A percentile compares a stretch with the other conserved stretches of the same genome.
phyloP scores from a whole-genome alignment of 179 eudicot species.

The Silene vulgaris region DNA sequence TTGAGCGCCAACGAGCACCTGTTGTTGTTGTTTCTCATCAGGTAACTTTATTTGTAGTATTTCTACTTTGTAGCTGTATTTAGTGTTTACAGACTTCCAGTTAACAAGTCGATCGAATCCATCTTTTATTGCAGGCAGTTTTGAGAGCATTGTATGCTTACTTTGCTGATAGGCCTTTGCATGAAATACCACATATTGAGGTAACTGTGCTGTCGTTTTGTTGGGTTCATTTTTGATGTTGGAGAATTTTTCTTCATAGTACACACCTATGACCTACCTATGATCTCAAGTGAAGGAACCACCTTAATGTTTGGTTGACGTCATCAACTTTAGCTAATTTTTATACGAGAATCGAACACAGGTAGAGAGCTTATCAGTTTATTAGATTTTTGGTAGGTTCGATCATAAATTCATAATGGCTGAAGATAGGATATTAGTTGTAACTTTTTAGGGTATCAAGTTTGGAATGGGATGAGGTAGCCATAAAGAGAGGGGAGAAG shows the following conservation, averaged over 20 bases:
- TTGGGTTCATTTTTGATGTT: background rate
- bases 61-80: background rate
- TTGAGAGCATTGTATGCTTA: constrained; percentile 95
- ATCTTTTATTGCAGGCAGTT: constrained; percentile 56
- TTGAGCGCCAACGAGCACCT: constrained; percentile 98
- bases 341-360: too few relatives aligned
- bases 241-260: background rate
- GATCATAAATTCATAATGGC: too few relatives aligned
- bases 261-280: background rate
- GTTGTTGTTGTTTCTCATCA: constrained; percentile 95
- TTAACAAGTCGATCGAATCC: constrained; percentile 1
- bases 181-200: constrained; percentile 94
- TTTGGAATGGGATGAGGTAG: too few relatives aligned
- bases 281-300: background rate
- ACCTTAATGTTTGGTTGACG: background rate
- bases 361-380: too few relatives aligned
- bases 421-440: too few relatives aligned
- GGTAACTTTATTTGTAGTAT: constrained; percentile 36
- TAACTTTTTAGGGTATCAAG: too few relatives aligned
- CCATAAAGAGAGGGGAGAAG: too few relatives aligned
- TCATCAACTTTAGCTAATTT: background rate
- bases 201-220: constrained; percentile 30
- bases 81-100: background rate
- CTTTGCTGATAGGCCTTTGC: constrained; percentile 93
- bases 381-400: too few relatives aligned